These are phyloP conservation scores for Aquilaria yunnanensis DNA, from an alignment of 345 rosid genomes.

Conservation along the genomic window DNA sequence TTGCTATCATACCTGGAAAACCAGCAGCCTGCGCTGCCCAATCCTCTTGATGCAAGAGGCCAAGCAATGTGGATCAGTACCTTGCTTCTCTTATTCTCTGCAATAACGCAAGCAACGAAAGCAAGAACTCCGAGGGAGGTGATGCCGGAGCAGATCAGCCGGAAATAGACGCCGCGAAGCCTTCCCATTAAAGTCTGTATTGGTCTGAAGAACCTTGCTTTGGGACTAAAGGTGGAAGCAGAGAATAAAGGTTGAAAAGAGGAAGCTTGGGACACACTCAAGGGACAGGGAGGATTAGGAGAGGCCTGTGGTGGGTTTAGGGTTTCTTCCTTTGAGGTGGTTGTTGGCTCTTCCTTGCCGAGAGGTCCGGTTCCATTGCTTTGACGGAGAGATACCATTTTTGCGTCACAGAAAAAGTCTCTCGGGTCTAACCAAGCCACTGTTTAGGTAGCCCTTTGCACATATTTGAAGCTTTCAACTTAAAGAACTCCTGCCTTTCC, in stretches of 20 bases:
- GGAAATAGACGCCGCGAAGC: constrained; percentile 10
- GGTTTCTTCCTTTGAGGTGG: constrained; percentile 8
- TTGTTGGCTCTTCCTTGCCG: constrained; percentile 21
- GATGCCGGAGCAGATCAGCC: constrained; percentile 13
- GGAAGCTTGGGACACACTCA: constrained; percentile 25
- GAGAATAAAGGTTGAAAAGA: not conserved
- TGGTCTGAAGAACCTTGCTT: not conserved
- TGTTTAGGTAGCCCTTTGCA: constrained; percentile 5
- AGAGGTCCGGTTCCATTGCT: constrained; percentile 21
- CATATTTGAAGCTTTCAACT: not conserved
- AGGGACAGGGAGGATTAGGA: constrained; percentile 12
- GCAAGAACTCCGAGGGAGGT: constrained; percentile 44
- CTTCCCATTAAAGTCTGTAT: constrained; percentile 23
- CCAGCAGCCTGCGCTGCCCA: not conserved
- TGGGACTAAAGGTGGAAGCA: not conserved
- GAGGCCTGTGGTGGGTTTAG: not conserved
- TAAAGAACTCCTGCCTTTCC: not conserved
- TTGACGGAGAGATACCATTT: constrained; percentile 25
- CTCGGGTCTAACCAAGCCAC: not conserved
- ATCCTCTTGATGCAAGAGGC: not conserved
- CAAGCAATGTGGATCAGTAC: constrained; percentile 15
- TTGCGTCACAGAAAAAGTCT: not conserved
- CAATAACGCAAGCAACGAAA: constrained; percentile 45
- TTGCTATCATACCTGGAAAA: too few species aligned
- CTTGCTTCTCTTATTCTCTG: constrained; percentile 64